Base-by-base conservation (phyloP, 805 yeast species). In the Metschnikowia gruessii region DNA sequence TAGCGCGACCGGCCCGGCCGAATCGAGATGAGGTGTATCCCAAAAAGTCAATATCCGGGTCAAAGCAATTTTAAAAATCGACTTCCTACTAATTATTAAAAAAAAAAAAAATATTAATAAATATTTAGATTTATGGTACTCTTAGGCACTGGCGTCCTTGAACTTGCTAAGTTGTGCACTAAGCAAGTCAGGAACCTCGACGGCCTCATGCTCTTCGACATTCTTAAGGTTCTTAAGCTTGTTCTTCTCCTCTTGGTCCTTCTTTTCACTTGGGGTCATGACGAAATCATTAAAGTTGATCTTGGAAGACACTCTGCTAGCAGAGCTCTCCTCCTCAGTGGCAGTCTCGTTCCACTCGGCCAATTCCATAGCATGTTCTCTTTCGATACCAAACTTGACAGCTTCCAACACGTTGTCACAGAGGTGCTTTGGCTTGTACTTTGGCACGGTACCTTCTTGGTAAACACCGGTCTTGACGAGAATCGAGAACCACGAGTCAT, bases 401-500 rank as follows among this genome's bases (percentile, higher is more conserved):
- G 95, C 91, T 49, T 86, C 91, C 62, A 87, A 72, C 3, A 87
- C 95, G 55, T 85, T 79, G 30, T 80, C 83, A 62, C 87, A 82
- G 37, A 75, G 76, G 56, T 82, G 81, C 64, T 85, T 87, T 48
- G 95, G 95, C 62, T 79, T 75, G 64, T 87, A 86, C 59, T 82
- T 84, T 17, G 95, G 95, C 17, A 66, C 77, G 8, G 92, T 82
- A 17, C 92, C 91, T 38, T 78, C 88, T 66, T 85, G 82, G 66
- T 86, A 87, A 47, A 87, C 95, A 63, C 95, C 95, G 32, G 95
- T 87, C 66, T 87, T 84, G 33, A 87, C 95, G 59, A 87, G 73
- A 49, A 87, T 87, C 22, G 95, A 86, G 66, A 77, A 82, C 95
- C 95, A 87, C 26, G 89, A 81, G 50, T 80, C 80, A 62, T 87